Evolutionary conservation across 805 yeast species (phyloP).

Genomic region (Lipomyces spencermartinsiae): DNA sequence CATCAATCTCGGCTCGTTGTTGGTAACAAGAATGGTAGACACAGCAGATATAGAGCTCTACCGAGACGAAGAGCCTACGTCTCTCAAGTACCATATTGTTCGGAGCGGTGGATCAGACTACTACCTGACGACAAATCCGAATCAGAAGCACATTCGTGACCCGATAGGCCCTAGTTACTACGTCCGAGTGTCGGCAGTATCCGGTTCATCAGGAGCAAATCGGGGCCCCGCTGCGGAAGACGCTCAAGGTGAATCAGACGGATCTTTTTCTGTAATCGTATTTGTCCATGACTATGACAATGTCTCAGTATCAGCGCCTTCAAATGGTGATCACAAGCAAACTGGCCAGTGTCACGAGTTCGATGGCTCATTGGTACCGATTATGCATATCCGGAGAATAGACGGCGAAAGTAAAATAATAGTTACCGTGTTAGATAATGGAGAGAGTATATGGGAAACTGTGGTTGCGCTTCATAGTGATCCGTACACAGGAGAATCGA

Average conservation of each 20-base stretch:
- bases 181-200: conserved; percentile 48
- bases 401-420: conserved; percentile 33
- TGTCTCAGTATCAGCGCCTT: conserved; percentile 11
- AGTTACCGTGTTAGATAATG: conserved; percentile 24
- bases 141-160: conserved; percentile 61
- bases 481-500: conserved; percentile 24
- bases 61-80: neutral
- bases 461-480: conserved; percentile 18
- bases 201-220: neutral
- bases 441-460: conserved; percentile 23
- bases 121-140: conserved; percentile 73
- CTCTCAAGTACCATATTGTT: conserved; percentile 57
- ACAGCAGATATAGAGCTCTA: neutral
- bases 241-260: conserved; percentile 10
- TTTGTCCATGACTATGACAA: conserved; percentile 30
- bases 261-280: conserved; percentile 25
- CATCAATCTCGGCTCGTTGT: neutral
- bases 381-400: conserved; percentile 25
- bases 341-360: neutral
- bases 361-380: conserved; percentile 19
- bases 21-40: neutral
- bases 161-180: conserved; percentile 69
- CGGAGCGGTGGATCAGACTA: conserved; percentile 57
- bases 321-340: neutral
- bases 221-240: neutral